Evolutionary conservation across 2,329 filamentous ascomycete species (phyloP), one percentile per base, ranked within the genome.

Genomic region (Trichoderma pleuroti): DNA sequence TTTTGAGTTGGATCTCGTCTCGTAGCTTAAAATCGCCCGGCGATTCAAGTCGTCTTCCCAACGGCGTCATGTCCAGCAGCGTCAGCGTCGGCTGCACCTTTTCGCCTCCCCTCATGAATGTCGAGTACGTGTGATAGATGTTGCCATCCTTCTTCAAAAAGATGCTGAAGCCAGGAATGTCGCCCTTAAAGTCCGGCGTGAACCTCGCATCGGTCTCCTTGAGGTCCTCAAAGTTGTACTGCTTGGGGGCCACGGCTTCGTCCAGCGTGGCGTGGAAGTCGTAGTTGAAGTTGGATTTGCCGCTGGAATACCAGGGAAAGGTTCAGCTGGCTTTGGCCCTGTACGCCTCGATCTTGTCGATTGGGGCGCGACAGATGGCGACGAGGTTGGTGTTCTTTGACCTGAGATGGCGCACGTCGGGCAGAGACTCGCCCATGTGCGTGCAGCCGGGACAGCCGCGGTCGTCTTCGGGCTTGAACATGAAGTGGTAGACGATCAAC

Each of bases 401-500:
- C 32, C 76, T 73, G n/a, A 84, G 73, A 71, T 84, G 81, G 36
- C 75, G 72, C 3, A 82, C 76, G 30, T 79, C 76, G 0, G 82
- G 82, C 18, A 84, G 74, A 56, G 80, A 77, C 42, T 84, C 82
- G 42, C 77, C 78, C 18, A 79, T 73, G 59, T 82, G 79, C 9
- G 78, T 77, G 73, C 82, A 85, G 6, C 80, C 82, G 18, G 75
- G 71, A 70, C 82, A 85, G 30, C 78, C 82, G 7, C 74, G 70
- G 3, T 79, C 76, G 2, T 78, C 74, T 4, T 76, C 72, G 2
- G 81, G 80, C 0, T 72, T 75, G 69, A 84, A 82, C 83, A 85
- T 85, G 77, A 84, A 84, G 75, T 85, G 82, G 73, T 84, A 84
- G 42, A 85, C 71, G 57, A 83, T 77, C 70, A 84, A 77, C 68